A percentile compares a stretch with the other conserved stretches of the same genome.
These are phyloP conservation scores for Ustilago hordei DNA, from an alignment of 1,284 basidiomycete species.

Conservation along the genomic window DNA sequence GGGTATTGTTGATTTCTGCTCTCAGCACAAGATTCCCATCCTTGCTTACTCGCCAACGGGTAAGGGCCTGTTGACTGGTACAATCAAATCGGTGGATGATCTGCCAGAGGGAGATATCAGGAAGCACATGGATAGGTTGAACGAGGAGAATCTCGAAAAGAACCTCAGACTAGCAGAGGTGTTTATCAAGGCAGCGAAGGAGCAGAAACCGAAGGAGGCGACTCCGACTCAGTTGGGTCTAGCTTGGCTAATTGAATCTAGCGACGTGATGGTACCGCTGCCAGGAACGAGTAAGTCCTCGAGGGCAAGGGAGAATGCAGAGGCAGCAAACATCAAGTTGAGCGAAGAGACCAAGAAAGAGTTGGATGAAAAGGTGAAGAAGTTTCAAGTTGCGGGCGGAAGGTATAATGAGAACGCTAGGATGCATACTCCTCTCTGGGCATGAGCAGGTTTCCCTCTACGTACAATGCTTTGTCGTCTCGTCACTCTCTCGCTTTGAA, in stretches of 20 bases:
- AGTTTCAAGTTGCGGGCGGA: constrained; percentile 38
- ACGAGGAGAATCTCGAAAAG: constrained; percentile 74
- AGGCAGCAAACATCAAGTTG: constrained; percentile 56
- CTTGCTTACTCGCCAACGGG: constrained; percentile 74
- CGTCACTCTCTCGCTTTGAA: neutral
- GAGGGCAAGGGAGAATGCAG: constrained; percentile 65
- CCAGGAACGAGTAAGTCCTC: constrained; percentile 71
- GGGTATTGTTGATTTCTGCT: constrained; percentile 70
- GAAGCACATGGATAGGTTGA: constrained; percentile 68
- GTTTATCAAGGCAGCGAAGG: constrained; percentile 66
- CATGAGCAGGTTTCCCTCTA: constrained; percentile 5
- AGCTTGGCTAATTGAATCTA: constrained; percentile 74
- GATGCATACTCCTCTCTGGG: constrained; percentile 27
- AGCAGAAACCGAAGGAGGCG: constrained; percentile 56
- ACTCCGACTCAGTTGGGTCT: constrained; percentile 75
- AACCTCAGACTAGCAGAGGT: constrained; percentile 74
- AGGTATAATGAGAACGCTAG: constrained; percentile 36
- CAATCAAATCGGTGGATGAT: constrained; percentile 73
- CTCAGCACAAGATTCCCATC: constrained; percentile 74
- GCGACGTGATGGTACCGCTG: constrained; percentile 73
- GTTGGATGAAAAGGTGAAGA: constrained; percentile 46
- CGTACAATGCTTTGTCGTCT: neutral
- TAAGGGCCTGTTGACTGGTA: constrained; percentile 75
- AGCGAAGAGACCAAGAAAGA: constrained; percentile 52
- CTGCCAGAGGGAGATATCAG: constrained; percentile 74